Evolutionary conservation across 345 rosid species (phyloP), one percentile per base, ranked within the genome.

Genomic region (Brassica cretica): DNA sequence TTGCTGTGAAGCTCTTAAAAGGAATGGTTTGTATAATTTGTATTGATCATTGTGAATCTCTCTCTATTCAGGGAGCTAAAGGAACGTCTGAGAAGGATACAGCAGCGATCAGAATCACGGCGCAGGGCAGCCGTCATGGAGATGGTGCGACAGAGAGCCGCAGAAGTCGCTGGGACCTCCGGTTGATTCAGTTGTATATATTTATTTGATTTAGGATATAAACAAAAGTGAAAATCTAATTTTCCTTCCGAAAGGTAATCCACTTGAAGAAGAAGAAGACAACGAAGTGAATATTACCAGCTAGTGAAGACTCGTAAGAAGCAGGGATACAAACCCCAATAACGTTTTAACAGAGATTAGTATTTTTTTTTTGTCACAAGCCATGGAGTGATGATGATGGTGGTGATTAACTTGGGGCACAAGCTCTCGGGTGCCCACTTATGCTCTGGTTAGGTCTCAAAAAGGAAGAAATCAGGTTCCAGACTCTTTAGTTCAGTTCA

Each of bases 101-200:
- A 93, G 81, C 97, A 96, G 84, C 97, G 93, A 85, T 86, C 98
- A 24, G 99, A 96, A 85, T 91, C 99, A 55, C 83, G 98, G 55
- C 89, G 99, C 19, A 89, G 99, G 86, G 98, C 98, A 56, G 98
- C 99, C 14, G 99, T 96, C 68, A 96, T 89, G 97, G 98, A 96
- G 88, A 96, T 96, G 99, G 91, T 96, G 99, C 88, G 98, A 77
- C 98, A 93, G 84, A 89, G 99, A 86, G 91, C 97, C 75, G 98
- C 97, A 33, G 99, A 96, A 86, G 96, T 96, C 64, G 96, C 97
- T 71, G 97, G 91, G 69, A 89, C 81, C 83, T 88, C 89, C 0
- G 91, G 89, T 44, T 89, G 84, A 88, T 72, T 37, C 72, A 56
- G 55, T 41, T 84, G 90, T 83, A 83, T 68, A 87, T 87, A 84